Evolutionary conservation across 2,329 filamentous ascomycete species (phyloP).

Genomic region (Curvularia hawaiiensis): DNA sequence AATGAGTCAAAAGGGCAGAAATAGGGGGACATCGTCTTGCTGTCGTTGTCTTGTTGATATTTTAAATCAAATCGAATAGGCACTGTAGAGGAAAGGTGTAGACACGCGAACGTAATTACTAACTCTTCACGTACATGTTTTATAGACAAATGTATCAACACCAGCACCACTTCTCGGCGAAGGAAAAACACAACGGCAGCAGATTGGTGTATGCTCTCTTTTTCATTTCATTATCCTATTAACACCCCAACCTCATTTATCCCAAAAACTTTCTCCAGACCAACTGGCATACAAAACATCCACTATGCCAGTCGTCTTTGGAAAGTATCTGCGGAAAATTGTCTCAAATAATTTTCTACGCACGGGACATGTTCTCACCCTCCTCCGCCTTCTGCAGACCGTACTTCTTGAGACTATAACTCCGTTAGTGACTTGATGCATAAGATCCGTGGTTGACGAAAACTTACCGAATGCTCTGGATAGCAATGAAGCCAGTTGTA

Average conservation of each 20-base stretch:
- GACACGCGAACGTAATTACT: too few relatives aligned
- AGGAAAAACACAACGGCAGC: background rate
- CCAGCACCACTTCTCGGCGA: background rate
- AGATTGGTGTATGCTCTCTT: background rate
- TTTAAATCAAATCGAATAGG: too few relatives aligned
- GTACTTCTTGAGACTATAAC: slow-evolving; percentile 48
- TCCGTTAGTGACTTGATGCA: background rate
- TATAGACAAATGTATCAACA: background rate
- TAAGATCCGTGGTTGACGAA: background rate
- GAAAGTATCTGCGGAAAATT: background rate
- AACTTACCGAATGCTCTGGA: slow-evolving; percentile 63
- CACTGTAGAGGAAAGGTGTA: too few relatives aligned
- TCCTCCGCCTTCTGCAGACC: slow-evolving; percentile 47
- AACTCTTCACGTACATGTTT: background rate
- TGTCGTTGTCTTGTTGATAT: too few relatives aligned
- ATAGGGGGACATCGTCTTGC: too few relatives aligned
- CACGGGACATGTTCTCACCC: slow-evolving; percentile 37
- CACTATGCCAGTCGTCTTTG: background rate
- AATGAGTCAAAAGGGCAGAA: too few relatives aligned
- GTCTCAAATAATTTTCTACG: slow-evolving; percentile 13
- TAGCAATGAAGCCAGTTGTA: slow-evolving; percentile 71
- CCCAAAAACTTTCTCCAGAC: background rate
- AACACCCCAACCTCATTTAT: background rate
- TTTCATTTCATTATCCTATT: background rate
- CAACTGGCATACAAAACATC: background rate